These are phyloP conservation scores for Sclerotiophoma versabilis DNA, from an alignment of 2,329 filamentous ascomycete species.

Conservation along the genomic window DNA sequence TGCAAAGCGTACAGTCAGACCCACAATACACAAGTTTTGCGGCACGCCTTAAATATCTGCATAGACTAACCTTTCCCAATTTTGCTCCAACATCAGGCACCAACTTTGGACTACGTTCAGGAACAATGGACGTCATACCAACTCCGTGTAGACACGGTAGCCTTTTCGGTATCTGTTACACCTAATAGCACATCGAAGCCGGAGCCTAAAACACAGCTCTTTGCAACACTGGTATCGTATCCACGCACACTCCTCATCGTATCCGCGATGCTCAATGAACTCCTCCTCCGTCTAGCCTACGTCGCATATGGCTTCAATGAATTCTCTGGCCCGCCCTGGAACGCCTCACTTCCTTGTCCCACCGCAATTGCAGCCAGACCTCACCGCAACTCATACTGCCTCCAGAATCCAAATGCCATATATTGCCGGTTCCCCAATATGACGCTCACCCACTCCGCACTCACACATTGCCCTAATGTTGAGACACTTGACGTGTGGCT, in stretches of 20 bases:
- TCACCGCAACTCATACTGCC: background rate
- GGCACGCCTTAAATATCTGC: background rate
- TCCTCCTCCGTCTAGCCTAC: background rate
- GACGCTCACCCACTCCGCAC: background rate
- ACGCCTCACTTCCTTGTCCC: background rate
- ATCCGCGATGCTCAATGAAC: background rate
- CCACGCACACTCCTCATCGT: too few species aligned
- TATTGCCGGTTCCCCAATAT: background rate
- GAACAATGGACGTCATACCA: background rate
- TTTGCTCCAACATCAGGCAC: background rate
- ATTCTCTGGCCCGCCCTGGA: background rate
- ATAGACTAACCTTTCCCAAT: background rate
- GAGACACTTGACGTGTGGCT: background rate
- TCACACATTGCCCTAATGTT: background rate
- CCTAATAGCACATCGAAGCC: background rate
- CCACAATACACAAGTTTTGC: background rate
- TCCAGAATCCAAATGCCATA: background rate
- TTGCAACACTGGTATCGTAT: background rate
- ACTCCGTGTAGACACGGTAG: background rate
- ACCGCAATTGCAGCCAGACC: background rate
- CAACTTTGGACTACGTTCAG: background rate
- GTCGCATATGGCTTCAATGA: background rate
- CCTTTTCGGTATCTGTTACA: too few species aligned
- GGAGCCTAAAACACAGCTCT: background rate
- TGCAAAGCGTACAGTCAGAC: too few species aligned